Base-by-base conservation (phyloP, 352 stramenopile genomes). In the Pythium phragmitis region DNA sequence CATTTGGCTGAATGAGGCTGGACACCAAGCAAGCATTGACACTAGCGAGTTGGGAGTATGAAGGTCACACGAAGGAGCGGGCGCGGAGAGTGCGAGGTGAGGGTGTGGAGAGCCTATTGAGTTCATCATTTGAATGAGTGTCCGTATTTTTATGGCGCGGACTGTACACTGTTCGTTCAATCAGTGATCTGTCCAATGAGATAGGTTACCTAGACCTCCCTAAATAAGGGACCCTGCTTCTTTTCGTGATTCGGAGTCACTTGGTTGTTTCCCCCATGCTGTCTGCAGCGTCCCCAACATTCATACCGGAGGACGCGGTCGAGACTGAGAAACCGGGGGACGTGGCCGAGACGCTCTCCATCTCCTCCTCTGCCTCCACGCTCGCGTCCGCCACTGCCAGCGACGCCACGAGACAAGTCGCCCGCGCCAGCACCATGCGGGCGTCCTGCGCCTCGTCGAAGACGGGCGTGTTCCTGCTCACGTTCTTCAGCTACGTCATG, bases 401-500 rank as follows among this genome's bases (percentile, higher is more conserved):
- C 34, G 34, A 58, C 51, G 51, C 34, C 16, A 14, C 17, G 19
- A 61, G 41, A 23, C 9, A 17, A 49, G 17, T 1, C 53, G 23
- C 21, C 19, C 53, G 37, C n/a, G 28, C 23, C 52, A 39, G 19
- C 42, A 53, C n/a, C 28, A 61, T 61, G 55, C 42, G 51, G 4
- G 51, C 19, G 51, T 45, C 30, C 16, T 75, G 73, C 28, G 68
- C 51, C 9, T 79, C 80, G 17, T 80, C 69, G 62, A 92, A 91
- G 69, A 58, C 65, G 13, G 78, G 77, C 46, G 79, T 85, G 30
- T 91, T 93, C 56, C 51, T 77, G 42, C 72, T 93, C 21, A 92
- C 85, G 16, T 93, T 93, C 67, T 79, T 88, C 61, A 92, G 82
- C 70, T 92, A 91, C 64, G 82, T 90, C 4, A 61, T 91, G 66